Evolutionary conservation across 306 rosid species (phyloP).

Genomic region (Vigna nakashimae): DNA sequence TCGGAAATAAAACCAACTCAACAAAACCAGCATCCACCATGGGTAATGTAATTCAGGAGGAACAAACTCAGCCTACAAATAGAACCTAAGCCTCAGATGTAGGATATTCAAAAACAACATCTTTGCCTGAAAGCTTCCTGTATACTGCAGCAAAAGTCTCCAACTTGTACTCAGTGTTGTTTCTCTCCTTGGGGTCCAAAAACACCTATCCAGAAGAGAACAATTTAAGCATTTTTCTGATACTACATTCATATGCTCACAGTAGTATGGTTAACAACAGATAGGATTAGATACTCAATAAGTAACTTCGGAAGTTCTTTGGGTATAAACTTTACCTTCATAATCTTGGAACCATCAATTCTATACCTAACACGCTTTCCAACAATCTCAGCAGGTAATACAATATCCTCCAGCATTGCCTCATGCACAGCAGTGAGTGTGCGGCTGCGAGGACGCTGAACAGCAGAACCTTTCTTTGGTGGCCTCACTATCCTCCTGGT

Average conservation of each 20-base stretch:
- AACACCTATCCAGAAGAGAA: constrained; percentile 54
- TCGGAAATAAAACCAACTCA: constrained; percentile 32
- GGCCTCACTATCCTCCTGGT: constrained; percentile 85
- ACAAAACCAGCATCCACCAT: constrained; percentile 47
- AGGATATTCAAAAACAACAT: constrained; percentile 86
- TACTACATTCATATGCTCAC: not conserved
- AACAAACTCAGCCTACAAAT: constrained; percentile 27
- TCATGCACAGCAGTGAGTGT: constrained; percentile 93
- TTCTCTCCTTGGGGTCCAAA: constrained; percentile 89
- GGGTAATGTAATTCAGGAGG: constrained; percentile 19
- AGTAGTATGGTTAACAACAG: not conserved
- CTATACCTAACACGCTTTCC: constrained; percentile 83
- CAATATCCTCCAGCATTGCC: constrained; percentile 87
- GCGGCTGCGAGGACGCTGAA: constrained; percentile 82
- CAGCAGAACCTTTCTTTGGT: constrained; percentile 91
- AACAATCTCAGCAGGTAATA: constrained; percentile 89
- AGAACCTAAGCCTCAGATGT: constrained; percentile 66
- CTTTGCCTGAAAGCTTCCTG: constrained; percentile 87
- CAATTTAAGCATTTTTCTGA: not conserved
- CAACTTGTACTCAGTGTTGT: constrained; percentile 83
- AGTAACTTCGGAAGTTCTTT: not conserved
- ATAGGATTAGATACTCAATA: not conserved
- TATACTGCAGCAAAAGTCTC: constrained; percentile 86
- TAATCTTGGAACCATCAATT: constrained; percentile 81
- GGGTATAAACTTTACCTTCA: constrained; percentile 63